These are phyloP conservation scores for Ogataea hybrid DNA, from an alignment of 1,139 yeast genomes.

Conservation along the genomic window DNA sequence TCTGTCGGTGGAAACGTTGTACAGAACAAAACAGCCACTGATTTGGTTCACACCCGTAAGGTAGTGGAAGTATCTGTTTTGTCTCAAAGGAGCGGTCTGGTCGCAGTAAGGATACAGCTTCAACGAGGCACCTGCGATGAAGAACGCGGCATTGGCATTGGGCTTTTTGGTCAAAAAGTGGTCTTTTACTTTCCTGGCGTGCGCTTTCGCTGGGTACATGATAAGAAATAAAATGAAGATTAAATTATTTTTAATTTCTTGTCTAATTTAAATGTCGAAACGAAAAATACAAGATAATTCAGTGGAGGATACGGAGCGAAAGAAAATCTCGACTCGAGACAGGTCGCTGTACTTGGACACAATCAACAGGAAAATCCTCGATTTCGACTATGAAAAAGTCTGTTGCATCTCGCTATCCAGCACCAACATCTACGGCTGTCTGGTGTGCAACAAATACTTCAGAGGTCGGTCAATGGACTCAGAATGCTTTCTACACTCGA, in stretches of 20 bases:
- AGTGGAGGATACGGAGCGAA: not conserved
- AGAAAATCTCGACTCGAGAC: slow-evolving; percentile 6
- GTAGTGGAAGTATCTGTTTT: slow-evolving; percentile 86
- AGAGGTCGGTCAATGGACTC: no score
- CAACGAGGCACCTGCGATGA: slow-evolving; percentile 65
- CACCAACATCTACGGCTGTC: slow-evolving; percentile 66
- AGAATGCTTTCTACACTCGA: no score
- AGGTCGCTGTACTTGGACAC: slow-evolving; percentile 47
- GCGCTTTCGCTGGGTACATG: slow-evolving; percentile 70
- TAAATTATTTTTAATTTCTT: not conserved
- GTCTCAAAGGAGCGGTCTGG: slow-evolving; percentile 76
- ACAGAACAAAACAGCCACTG: slow-evolving; percentile 73
- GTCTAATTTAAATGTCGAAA: slow-evolving; percentile 1
- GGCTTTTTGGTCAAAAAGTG: slow-evolving; percentile 39
- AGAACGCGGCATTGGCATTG: slow-evolving; percentile 33
- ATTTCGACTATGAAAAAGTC: slow-evolving; percentile 68
- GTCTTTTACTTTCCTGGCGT: slow-evolving; percentile 51
- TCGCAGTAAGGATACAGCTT: slow-evolving; percentile 77
- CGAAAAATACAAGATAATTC: not conserved
- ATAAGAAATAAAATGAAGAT: slow-evolving; percentile 2
- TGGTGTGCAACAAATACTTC: no score
- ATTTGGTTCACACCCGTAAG: slow-evolving; percentile 75
- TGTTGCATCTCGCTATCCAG: slow-evolving; percentile 64
- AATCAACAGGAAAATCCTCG: slow-evolving; percentile 51
- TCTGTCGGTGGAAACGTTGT: slow-evolving; percentile 49